These are phyloP conservation scores for Cordyceps militaris DNA, from an alignment of 2,329 filamentous ascomycete species.

Conservation along the genomic window DNA sequence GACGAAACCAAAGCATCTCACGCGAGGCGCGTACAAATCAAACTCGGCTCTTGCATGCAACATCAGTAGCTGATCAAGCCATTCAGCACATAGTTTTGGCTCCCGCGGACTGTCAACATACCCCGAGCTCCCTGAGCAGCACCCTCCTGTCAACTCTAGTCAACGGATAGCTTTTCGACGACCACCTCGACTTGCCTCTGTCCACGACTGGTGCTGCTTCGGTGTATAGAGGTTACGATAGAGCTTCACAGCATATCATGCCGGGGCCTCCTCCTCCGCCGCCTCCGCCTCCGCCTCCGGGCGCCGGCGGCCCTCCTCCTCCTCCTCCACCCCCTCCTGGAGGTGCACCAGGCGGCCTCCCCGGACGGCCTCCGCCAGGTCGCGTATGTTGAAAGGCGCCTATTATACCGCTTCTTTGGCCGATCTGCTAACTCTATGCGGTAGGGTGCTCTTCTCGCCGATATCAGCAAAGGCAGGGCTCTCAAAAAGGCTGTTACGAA, in stretches of 20 bases:
- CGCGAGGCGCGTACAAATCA: not conserved
- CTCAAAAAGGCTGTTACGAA: conserved; percentile 87
- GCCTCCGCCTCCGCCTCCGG: conserved; percentile 64
- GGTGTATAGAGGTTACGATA: not conserved
- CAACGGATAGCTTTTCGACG: not conserved
- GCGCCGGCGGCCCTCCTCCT: conserved; percentile 54
- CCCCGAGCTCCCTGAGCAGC: not conserved
- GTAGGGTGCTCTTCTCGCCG: conserved; percentile 77
- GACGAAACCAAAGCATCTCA: conserved; percentile 14
- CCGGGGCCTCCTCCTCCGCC: conserved; percentile 53
- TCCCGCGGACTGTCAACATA: not conserved
- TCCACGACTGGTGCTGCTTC: conserved; percentile 2
- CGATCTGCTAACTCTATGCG: conserved; percentile 4
- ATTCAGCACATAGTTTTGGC: not conserved
- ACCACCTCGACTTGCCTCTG: not conserved
- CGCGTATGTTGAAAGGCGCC: conserved; percentile 49
- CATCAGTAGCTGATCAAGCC: not conserved
- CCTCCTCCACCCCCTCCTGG: conserved; percentile 55
- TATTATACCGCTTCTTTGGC: not conserved
- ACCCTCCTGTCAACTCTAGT: not conserved
- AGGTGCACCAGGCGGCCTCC: conserved; percentile 40
- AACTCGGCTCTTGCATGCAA: not conserved
- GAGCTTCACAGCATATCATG: conserved; percentile 21
- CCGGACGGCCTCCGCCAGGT: conserved; percentile 49
- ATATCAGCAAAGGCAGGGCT: conserved; percentile 74